Conservation (phyloP, 805 yeast genomes). For the Lachancea dasiensis region DNA sequence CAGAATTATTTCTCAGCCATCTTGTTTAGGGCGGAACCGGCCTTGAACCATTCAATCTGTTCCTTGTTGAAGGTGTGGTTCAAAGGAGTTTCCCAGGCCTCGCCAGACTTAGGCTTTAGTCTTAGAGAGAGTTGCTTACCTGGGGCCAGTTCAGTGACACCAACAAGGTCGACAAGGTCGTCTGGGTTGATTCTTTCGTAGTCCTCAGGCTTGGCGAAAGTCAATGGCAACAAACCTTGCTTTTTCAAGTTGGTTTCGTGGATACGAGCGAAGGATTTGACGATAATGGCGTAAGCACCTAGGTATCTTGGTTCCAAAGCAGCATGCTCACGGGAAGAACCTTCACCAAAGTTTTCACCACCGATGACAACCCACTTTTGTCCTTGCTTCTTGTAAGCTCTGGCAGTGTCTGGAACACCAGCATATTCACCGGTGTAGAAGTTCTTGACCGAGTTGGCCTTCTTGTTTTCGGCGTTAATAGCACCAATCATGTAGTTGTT, state of each 20-base stretch:
- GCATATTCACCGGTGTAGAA: slow-evolving; percentile 84
- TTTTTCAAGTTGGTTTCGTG: slow-evolving; percentile 99
- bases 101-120: slow-evolving; percentile 65
- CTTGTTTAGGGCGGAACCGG: slow-evolving; percentile 98
- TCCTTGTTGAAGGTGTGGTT: slow-evolving; percentile 94
- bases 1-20: too few relatives aligned
- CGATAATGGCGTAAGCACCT: slow-evolving; percentile 96
- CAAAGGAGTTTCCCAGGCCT: slow-evolving; percentile 82
- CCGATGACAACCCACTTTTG: slow-evolving; percentile 96
- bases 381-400: slow-evolving; percentile 89
- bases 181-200: slow-evolving; percentile 90
- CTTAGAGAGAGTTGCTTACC: slow-evolving; percentile 84
- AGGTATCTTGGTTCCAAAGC: slow-evolving; percentile 99
- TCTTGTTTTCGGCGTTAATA: slow-evolving; percentile 89
- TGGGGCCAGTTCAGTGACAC: slow-evolving; percentile 82
- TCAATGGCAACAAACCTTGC: slow-evolving; percentile 97
- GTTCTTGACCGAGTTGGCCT: slow-evolving; percentile 89
- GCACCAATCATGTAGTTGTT: slow-evolving; percentile 99
- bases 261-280: slow-evolving; percentile 97
- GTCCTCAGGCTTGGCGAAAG: slow-evolving; percentile 82
- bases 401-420: slow-evolving; percentile 97
- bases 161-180: slow-evolving; percentile 83
- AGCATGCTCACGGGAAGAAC: slow-evolving; percentile 99
- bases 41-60: slow-evolving; percentile 98
- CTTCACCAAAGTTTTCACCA: slow-evolving; percentile 99